Conservation (phyloP, 1,284 basidiomycete genomes). For the Trichosporon faecale region DNA sequence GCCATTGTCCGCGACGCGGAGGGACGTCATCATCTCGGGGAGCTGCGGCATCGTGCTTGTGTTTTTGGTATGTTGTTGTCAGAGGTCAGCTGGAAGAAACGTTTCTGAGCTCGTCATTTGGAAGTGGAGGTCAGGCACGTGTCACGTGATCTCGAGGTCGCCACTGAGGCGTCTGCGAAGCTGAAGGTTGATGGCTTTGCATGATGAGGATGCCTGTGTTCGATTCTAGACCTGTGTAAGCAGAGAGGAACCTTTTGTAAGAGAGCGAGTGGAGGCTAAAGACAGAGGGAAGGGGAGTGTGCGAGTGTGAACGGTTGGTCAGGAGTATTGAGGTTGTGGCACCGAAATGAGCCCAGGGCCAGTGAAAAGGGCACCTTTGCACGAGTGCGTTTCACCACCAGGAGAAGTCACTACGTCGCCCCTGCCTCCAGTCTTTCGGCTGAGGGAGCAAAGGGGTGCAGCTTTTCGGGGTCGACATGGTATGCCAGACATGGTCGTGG, state of each 20-base stretch:
- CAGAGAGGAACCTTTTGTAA: too few relatives aligned
- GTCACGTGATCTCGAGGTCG: neutral
- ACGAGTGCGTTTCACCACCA: neutral
- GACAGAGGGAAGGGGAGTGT: too few relatives aligned
- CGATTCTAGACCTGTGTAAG: too few relatives aligned
- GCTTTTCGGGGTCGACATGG: neutral
- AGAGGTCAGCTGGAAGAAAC: neutral
- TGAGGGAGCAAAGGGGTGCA: neutral
- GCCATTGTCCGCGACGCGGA: conserved; percentile 59
- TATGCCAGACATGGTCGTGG: neutral
- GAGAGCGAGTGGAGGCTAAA: too few relatives aligned
- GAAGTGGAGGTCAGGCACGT: neutral
- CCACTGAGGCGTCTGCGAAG: neutral
- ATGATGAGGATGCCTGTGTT: too few relatives aligned
- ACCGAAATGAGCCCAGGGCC: too few relatives aligned
- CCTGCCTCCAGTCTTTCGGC: neutral
- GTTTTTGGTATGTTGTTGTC: neutral
- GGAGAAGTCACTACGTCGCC: neutral
- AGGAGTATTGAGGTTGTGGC: too few relatives aligned
- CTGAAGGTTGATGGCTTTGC: too few relatives aligned
- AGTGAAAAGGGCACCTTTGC: neutral
- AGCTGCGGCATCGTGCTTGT: conserved; percentile 26
- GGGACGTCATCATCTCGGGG: conserved; percentile 59
- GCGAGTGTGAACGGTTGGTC: too few relatives aligned
- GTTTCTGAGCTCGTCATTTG: neutral